These are phyloP conservation scores for Cicer judaicum DNA, from an alignment of 306 rosid genomes.

Conservation along the genomic window DNA sequence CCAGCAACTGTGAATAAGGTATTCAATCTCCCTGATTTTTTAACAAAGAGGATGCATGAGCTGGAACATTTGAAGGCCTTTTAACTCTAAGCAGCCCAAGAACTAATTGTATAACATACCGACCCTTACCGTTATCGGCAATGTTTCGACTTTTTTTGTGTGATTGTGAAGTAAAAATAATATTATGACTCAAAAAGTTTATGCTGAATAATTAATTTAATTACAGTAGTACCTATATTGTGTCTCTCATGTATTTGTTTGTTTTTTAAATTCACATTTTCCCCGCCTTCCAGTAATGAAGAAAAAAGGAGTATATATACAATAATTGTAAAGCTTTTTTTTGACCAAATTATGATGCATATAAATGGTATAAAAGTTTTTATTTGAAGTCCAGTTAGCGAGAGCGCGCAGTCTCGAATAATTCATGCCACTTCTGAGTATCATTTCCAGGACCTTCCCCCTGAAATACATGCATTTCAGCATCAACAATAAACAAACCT, in stretches of 20 bases:
- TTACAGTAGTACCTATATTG: neutral
- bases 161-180: too few relatives aligned
- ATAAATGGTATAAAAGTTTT: neutral
- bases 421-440: constrained; percentile 71
- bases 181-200: neutral
- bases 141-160: too few relatives aligned
- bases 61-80: constrained; percentile 39
- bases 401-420: constrained; percentile 59
- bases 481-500: constrained; percentile 36
- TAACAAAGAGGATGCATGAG: constrained; percentile 47
- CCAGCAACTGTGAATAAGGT: constrained; percentile 44
- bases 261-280: neutral
- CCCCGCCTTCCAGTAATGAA: neutral
- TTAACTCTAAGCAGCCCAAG: constrained; percentile 33
- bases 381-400: constrained; percentile 31
- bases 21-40: constrained; percentile 37
- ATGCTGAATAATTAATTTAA: neutral
- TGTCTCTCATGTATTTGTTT: too few relatives aligned
- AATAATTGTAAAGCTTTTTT: neutral
- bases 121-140: too few relatives aligned
- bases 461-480: constrained; percentile 50
- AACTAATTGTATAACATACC: neutral
- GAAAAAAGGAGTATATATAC: neutral
- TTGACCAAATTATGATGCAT: constrained; percentile 6
- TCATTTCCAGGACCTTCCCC: constrained; percentile 93